Conservation (phyloP, 2,329 filamentous ascomycete species). For the Xylaria sp. region DNA sequence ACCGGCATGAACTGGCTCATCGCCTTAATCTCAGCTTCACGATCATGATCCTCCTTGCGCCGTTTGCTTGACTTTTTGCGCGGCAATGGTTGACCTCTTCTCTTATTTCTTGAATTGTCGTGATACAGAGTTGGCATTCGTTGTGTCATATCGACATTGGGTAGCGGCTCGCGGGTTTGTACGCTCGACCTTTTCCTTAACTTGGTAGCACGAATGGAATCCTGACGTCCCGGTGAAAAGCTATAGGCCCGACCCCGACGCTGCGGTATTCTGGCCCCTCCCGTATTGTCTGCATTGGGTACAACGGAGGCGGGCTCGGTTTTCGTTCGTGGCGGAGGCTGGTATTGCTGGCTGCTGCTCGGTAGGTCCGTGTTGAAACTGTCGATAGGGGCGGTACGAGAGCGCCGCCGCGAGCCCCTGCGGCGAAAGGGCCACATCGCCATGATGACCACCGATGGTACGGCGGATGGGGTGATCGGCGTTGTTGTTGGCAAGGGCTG, state of each 20-base stretch:
- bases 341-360: conserved; percentile 38
- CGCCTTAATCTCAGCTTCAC: conserved; percentile 88
- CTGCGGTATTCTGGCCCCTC: conserved; percentile 51
- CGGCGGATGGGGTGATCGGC: conserved; percentile 24
- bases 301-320: conserved; percentile 43
- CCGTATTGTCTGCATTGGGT: conserved; percentile 42
- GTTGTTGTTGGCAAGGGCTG: conserved; percentile 40
- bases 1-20: conserved; percentile 78
- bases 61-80: conserved; percentile 81
- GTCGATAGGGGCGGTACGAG: conserved; percentile 50
- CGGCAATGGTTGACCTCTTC: conserved; percentile 67
- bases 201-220: conserved; percentile 59
- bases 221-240: conserved; percentile 69
- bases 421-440: conserved; percentile 86
- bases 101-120: conserved; percentile 64
- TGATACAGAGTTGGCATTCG: conserved; percentile 65
- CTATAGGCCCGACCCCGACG: conserved; percentile 65
- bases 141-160: conserved; percentile 41
- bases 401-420: conserved; percentile 72
- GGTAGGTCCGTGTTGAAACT: conserved; percentile 37
- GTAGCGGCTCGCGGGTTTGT: conserved; percentile 31
- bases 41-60: conserved; percentile 76
- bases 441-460: conserved; percentile 61
- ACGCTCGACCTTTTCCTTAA: conserved; percentile 44
- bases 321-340: conserved; percentile 41